These are phyloP conservation scores for Byssothecium circinans DNA, from an alignment of 2,329 filamentous ascomycete species.

Conservation along the genomic window DNA sequence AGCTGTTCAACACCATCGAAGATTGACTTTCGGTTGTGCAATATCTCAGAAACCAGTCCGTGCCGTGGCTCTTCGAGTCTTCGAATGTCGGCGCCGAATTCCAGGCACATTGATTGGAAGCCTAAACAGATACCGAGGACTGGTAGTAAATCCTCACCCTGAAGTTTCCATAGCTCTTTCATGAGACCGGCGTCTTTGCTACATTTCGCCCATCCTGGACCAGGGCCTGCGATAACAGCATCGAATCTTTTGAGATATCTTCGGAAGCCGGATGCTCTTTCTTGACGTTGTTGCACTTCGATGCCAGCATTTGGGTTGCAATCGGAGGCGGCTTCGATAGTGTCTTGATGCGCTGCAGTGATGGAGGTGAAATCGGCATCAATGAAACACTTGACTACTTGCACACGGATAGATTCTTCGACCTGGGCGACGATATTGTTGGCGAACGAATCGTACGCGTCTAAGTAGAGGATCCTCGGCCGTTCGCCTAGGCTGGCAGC, in stretches of 20 bases:
- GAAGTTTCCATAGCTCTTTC: constrained; percentile 70
- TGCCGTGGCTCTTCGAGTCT: constrained; percentile 74
- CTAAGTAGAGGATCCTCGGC: constrained; percentile 76
- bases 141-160: constrained; percentile 64
- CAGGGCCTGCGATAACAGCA: constrained; percentile 87
- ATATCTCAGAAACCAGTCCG: constrained; percentile 73
- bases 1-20: constrained; percentile 65
- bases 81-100: constrained; percentile 67
- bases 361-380: constrained; percentile 48
- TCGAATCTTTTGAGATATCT: constrained; percentile 65
- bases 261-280: constrained; percentile 40
- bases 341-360: constrained; percentile 26
- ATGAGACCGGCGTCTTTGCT: constrained; percentile 82
- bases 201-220: constrained; percentile 77
- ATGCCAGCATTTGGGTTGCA: not conserved
- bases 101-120: constrained; percentile 77
- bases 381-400: constrained; percentile 73
- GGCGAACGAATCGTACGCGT: constrained; percentile 95
- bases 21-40: constrained; percentile 63
- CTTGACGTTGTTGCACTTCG: constrained; percentile 4
- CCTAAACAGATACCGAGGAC: constrained; percentile 88
- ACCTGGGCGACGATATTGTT: constrained; percentile 90
- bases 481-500: constrained; percentile 27
- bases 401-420: constrained; percentile 66
- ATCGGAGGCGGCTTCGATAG: constrained; percentile 40